These are phyloP conservation scores for Termitomyces sp. DNA, from an alignment of 1,284 basidiomycete species.

Conservation along the genomic window DNA sequence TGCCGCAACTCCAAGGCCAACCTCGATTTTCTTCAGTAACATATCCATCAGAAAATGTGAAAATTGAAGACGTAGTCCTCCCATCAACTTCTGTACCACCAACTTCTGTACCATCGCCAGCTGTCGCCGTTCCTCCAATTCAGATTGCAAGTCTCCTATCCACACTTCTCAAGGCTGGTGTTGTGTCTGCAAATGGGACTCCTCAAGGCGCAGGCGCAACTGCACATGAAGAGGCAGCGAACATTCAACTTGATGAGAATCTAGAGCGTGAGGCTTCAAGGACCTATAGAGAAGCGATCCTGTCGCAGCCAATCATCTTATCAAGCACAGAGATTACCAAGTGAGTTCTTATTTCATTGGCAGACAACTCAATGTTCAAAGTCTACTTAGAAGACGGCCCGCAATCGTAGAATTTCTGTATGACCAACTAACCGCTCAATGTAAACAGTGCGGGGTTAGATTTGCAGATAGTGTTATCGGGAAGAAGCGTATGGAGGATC, in stretches of 20 bases:
- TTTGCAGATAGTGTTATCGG: conserved; percentile 72
- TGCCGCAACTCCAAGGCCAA: conserved; percentile 12
- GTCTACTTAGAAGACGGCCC: conserved; percentile 51
- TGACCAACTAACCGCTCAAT: conserved; percentile 73
- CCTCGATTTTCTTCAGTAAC: conserved; percentile 17
- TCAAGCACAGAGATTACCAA: conserved; percentile 69
- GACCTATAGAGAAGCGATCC: conserved; percentile 67
- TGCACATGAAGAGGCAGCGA: conserved; percentile 35
- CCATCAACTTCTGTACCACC: conserved; percentile 26
- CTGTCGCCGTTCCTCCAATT: conserved; percentile 26
- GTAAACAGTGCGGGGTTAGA: conserved; percentile 91
- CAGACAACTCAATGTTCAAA: not conserved
- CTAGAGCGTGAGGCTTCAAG: conserved; percentile 46
- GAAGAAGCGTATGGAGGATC: conserved; percentile 79
- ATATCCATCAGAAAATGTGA: conserved; percentile 18
- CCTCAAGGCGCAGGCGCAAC: conserved; percentile 45
- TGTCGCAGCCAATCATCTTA: conserved; percentile 66
- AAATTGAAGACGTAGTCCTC: conserved; percentile 20
- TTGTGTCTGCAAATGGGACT: conserved; percentile 53
- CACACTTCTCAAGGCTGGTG: conserved; percentile 67
- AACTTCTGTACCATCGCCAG: conserved; percentile 25
- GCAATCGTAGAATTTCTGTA: conserved; percentile 66
- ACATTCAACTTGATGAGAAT: conserved; percentile 29
- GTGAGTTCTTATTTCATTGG: conserved; percentile 36
- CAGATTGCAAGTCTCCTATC: conserved; percentile 60